These are phyloP conservation scores for Cardiospermum halicacabum DNA, from an alignment of 345 rosid species.

Conservation along the genomic window DNA sequence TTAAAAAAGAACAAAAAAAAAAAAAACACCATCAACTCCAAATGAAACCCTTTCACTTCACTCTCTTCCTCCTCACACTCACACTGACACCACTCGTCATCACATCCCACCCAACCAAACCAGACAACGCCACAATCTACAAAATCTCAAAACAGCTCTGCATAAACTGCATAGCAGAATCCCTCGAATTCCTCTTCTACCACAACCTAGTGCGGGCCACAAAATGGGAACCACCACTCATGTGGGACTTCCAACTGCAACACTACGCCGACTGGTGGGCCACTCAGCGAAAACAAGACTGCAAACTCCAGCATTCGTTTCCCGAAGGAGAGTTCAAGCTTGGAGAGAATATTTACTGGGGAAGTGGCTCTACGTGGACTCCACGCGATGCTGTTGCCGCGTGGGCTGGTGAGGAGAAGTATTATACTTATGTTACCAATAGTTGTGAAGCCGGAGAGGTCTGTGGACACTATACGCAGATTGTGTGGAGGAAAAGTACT, in stretches of 20 bases:
- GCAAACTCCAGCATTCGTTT: slow-evolving; percentile 60
- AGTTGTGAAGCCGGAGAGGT: slow-evolving; percentile 50
- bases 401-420: slow-evolving; percentile 79
- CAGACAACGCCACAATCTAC: slow-evolving; percentile 38
- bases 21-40: too few species aligned
- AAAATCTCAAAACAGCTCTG: slow-evolving; percentile 54
- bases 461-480: slow-evolving; percentile 91
- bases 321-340: slow-evolving; percentile 53
- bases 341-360: slow-evolving; percentile 86
- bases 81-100: background rate
- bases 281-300: slow-evolving; percentile 52
- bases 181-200: slow-evolving; percentile 57
- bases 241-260: slow-evolving; percentile 71
- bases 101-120: slow-evolving; percentile 13
- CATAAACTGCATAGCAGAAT: slow-evolving; percentile 62
- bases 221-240: slow-evolving; percentile 60
- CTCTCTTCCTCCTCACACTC: slow-evolving; percentile 21
- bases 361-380: slow-evolving; percentile 59
- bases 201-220: slow-evolving; percentile 67
- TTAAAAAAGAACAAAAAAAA: too few species aligned
- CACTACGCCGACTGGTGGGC: slow-evolving; percentile 81
- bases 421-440: slow-evolving; percentile 50
- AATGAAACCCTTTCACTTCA: too few species aligned
- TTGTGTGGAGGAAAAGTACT: slow-evolving; percentile 69
- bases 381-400: slow-evolving; percentile 59